Conservation (phyloP, 2,329 filamentous ascomycete genomes). For the Fusarium tanahbumbuense region DNA sequence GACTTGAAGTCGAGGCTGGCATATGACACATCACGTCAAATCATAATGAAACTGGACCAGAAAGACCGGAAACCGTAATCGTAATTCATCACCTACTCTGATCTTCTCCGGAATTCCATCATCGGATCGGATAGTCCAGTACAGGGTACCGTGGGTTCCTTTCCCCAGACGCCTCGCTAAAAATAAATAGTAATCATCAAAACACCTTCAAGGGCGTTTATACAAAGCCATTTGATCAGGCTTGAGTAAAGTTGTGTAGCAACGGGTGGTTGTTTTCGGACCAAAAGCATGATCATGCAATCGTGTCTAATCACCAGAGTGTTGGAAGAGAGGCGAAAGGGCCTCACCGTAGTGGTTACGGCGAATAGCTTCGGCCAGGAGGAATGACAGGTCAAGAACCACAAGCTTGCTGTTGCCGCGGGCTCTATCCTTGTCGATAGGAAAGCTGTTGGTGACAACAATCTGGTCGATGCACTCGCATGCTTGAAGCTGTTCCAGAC, state of each 20-base stretch:
- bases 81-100: slow-evolving; percentile 47
- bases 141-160: slow-evolving; percentile 37
- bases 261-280: slow-evolving; percentile 20
- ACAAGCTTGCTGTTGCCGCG: slow-evolving; percentile 83
- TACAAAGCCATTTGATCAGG: slow-evolving; percentile 20
- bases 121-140: slow-evolving; percentile 32
- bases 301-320: slow-evolving; percentile 64
- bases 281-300: slow-evolving; percentile 6
- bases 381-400: slow-evolving; percentile 86
- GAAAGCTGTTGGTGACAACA: slow-evolving; percentile 97
- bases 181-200: slow-evolving; percentile 37
- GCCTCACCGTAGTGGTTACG: slow-evolving; percentile 97
- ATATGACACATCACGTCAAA: slow-evolving; percentile 15
- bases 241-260: slow-evolving; percentile 14
- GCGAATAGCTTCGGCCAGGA: slow-evolving; percentile 91
- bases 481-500: slow-evolving; percentile 87
- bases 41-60: slow-evolving; percentile 8
- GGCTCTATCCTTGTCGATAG: slow-evolving; percentile 80
- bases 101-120: slow-evolving; percentile 23
- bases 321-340: slow-evolving; percentile 76
- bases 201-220: slow-evolving; percentile 32
- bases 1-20: slow-evolving; percentile 4
- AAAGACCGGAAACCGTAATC: slow-evolving; percentile 36
- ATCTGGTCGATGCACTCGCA: slow-evolving; percentile 96
- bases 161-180: slow-evolving; percentile 54